These are phyloP conservation scores for Arabidopsis lyrata DNA, from an alignment of 441 rosid genomes.

Conservation along the genomic window DNA sequence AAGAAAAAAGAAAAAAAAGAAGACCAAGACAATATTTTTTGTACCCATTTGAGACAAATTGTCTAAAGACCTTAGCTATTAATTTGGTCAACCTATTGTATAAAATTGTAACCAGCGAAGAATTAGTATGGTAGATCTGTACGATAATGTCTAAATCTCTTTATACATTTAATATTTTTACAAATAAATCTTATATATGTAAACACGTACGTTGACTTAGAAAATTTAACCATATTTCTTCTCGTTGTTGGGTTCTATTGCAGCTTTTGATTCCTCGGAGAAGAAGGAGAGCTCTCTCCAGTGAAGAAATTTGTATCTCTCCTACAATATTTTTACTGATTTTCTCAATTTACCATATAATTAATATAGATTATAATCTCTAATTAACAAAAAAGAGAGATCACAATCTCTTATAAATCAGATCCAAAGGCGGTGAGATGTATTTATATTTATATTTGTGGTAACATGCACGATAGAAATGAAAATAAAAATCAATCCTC, in stretches of 20 bases:
- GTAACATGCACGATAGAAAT: background rate
- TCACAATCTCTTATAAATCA: background rate
- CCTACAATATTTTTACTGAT: too few relatives aligned
- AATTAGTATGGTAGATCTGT: background rate
- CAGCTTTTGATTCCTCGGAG: constrained; percentile 4
- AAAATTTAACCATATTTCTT: background rate
- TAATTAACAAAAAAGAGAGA: background rate
- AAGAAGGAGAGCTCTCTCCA: constrained; percentile 5
- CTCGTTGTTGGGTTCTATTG: constrained; percentile 22
- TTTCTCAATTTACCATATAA: background rate
- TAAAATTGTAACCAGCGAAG: background rate
- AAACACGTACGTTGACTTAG: constrained; percentile 12
- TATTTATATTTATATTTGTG: background rate
- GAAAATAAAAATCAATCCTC: too few relatives aligned
- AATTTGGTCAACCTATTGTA: background rate
- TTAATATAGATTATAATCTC: background rate
- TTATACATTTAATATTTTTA: background rate
- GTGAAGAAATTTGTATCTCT: constrained; percentile 11
- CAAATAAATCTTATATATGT: constrained; percentile 5
- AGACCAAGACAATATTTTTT: background rate
- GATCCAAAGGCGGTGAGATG: background rate
- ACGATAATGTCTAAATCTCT: background rate
- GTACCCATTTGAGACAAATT: background rate
- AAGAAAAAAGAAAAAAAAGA: background rate
- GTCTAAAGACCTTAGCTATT: background rate